Evolutionary conservation across 2,329 filamentous ascomycete genomes (phyloP), one percentile per base, ranked within the genome.

Genomic region (Byssoonygena ceratinophila): DNA sequence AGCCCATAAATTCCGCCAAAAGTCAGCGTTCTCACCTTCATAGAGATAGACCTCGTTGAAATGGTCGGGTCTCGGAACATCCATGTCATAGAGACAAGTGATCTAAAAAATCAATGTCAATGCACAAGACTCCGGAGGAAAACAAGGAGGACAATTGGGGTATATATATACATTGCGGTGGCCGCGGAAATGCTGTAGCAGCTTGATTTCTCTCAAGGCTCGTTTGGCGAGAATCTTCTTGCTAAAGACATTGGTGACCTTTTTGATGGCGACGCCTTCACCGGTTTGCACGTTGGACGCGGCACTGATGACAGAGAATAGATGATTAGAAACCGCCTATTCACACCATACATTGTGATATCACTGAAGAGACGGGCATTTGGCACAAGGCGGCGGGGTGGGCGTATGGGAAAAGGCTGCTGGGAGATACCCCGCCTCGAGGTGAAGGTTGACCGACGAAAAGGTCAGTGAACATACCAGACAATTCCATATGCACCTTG

Each of bases 161-260:
- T 29, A n/a, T n/a, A n/a, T n/a, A n/a, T 81, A 72, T 75, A 89
- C 84, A 70, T 91, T 91, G 64, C 87, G 83, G 66, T 91, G 86
- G 50, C 87, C 87, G 64, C 92, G 81, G 75, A 98, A 98, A 73
- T 98, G 92, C 75, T 97, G 91, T 59, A 98, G 78, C 61, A 98
- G 80, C 80, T 97, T 98, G 74, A 98, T 97, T 75, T 98, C 92
- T 71, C 92, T 83, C 76, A 98, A 73, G 46, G 92, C 92, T 66
- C 92, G 87, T 82, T 98, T 98, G 64, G 92, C 92, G 60, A 98
- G 79, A 62, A 98, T 98, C 82, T 97, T 97, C 76, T 98, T 98
- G 80, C 89, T 96, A 74, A 98, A 98, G 64, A 98, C 91, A 85
- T 98, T 98, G 76, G 92, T 98, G 69, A 98, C 88, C 74, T 98